These are phyloP conservation scores for Plantago coronopus DNA, from an alignment of 305 asterid species.

Conservation along the genomic window DNA sequence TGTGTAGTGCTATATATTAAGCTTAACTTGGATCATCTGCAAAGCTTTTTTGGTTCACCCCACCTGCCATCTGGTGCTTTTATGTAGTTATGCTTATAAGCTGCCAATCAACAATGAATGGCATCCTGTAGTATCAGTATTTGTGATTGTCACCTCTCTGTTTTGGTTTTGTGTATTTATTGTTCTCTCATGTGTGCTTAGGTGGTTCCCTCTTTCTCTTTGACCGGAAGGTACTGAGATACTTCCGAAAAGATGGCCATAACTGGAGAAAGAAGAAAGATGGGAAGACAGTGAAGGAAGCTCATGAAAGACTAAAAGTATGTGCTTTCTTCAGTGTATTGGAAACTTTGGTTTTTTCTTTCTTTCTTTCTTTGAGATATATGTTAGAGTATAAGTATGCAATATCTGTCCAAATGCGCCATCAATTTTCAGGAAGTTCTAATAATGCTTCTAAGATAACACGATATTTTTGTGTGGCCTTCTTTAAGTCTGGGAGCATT, in stretches of 20 bases:
- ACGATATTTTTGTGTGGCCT: constrained; percentile 20
- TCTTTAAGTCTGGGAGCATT: constrained; percentile 79
- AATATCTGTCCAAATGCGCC: constrained; percentile 11
- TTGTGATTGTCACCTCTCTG: constrained; percentile 10
- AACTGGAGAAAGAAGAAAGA: constrained; percentile 98
- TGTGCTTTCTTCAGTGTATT: no score
- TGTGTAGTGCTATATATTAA: neutral
- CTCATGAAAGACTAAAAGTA: constrained; percentile 97
- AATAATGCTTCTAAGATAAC: constrained; percentile 23
- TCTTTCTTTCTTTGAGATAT: constrained; percentile 6
- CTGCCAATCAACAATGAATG: no score
- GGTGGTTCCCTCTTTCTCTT: constrained; percentile 97
- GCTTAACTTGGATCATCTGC: neutral
- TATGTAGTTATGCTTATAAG: no score
- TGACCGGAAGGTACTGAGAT: constrained; percentile 90
- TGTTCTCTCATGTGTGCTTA: constrained; percentile 31
- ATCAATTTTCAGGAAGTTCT: constrained; percentile 19
- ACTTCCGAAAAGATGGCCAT: constrained; percentile 96
- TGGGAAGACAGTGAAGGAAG: constrained; percentile 98
- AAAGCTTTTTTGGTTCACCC: no score
- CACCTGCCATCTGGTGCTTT: neutral
- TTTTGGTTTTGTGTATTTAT: constrained; percentile 6
- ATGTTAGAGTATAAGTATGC: constrained; percentile 7
- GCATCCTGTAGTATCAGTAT: neutral
- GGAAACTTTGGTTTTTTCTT: constrained; percentile 1